Base-by-base conservation (phyloP, 495 filamentous ascomycete genomes). In the Immersiella caudata region DNA sequence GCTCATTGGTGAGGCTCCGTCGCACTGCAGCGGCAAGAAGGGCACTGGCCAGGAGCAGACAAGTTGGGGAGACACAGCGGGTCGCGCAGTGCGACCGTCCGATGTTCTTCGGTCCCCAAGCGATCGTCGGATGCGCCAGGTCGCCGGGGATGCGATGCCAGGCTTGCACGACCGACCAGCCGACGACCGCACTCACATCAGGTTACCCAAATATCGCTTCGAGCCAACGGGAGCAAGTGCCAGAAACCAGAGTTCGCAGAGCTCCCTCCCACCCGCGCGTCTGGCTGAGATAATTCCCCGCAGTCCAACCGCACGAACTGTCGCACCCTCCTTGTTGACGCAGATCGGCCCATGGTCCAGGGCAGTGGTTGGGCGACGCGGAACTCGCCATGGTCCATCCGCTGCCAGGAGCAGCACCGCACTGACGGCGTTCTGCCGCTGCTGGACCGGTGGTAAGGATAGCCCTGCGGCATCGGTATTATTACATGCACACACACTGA, bases 101-200 rank as follows among this genome's bases (percentile, higher is more conserved):
- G 57, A 60, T 60, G 29, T 60, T 60, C 57, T 60, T 60, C 29
- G 57, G 57, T 60, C 52, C 57, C 57, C 57, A 40, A 16, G 22
- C 25, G 57, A 60, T 60, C 57, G 26, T n/a, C 29, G 26, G 25
- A 60, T 60, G 57, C 14, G 12, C 26, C 27, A 9, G 57, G 20
- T 6, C 12, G n/a, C 12, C 24, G 22, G 26, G 54, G 22, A 57
- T 14, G 40, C 40, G 22, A 27, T 14, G 26, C 54, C 54, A 27
- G 26, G 54, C 22, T 18, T 57, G 54, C 22, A 8, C 20, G 12
- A 24, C 54, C n/a, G 12, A 57, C 22, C 18, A 57, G 16, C 26
- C 54, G 51, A 20, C 51, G 26, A 24, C 20, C 26, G 3, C 54
- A 8, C 21, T 27, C 21, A 25, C 9, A 26, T 18, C 54, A 57